Percentiles rank a stretch among this genome's conserved stretches.
phyloP scores from a whole-genome alignment of 306 rosid species.

The Pterocarpus santalinus region DNA sequence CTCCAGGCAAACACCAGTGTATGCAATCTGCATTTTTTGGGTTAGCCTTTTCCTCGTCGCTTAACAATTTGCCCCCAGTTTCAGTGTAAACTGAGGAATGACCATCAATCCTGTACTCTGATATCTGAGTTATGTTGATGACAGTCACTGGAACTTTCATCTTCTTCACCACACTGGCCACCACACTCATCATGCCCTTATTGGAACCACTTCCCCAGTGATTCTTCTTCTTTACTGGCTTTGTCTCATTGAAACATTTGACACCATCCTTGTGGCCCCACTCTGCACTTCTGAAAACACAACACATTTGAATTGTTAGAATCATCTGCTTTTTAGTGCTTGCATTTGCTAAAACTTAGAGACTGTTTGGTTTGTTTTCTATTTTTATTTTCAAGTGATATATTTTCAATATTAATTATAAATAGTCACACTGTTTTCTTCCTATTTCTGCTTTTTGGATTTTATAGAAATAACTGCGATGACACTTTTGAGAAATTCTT shows the following conservation, averaged over 20 bases:
- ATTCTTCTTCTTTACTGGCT: slow-evolving; percentile 70
- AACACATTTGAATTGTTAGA: slow-evolving; percentile 22
- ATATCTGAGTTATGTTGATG: slow-evolving; percentile 84
- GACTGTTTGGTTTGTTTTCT: too few relatives aligned
- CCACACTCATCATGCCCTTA: slow-evolving; percentile 78
- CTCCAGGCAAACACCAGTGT: slow-evolving; percentile 98
- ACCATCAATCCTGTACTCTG: slow-evolving; percentile 84
- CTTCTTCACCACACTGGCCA: slow-evolving; percentile 61
- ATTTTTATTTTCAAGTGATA: too few relatives aligned
- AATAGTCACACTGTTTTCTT: too few relatives aligned
- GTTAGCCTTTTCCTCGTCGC: slow-evolving; percentile 64
- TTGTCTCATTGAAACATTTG: slow-evolving; percentile 63
- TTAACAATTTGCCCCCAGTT: slow-evolving; percentile 71
- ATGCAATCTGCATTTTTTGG: slow-evolving; percentile 91
- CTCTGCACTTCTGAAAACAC: slow-evolving; percentile 53
- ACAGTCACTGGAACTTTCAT: slow-evolving; percentile 80
- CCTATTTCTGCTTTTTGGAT: too few relatives aligned
- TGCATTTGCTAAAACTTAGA: background rate
- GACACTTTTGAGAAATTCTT: too few relatives aligned
- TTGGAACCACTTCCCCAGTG: slow-evolving; percentile 94
- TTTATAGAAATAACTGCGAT: too few relatives aligned
- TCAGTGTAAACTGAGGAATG: slow-evolving; percentile 86
- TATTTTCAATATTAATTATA: too few relatives aligned
- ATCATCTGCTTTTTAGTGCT: background rate
- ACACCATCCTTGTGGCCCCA: slow-evolving; percentile 58